Evolutionary conservation across 192 early-diverging fungal species (phyloP), one percentile per base, ranked within the genome.

Genomic region (Neocallimastix lanati): DNA sequence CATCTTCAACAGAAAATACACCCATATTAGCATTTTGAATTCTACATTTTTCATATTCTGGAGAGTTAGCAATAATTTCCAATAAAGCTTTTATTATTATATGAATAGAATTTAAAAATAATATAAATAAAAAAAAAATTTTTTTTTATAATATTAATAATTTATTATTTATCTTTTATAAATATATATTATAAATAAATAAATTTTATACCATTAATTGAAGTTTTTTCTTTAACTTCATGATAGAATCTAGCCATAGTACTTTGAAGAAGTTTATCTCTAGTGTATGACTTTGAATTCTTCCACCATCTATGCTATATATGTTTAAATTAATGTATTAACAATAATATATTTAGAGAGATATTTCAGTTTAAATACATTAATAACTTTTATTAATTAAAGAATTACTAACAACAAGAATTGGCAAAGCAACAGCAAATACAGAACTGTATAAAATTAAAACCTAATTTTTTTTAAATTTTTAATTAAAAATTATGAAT

Each of bases 211-310:
- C 82, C 28, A 77, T 85, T 82, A 29, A 89, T 83, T 27, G 84
- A 89, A 29, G 90, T 88, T 35, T 87, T 89, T 78, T 96, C 94
- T 78, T 92, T 94, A 80, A 97, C 83, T 77, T 94, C 93, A 82
- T 93, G 94, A 84, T 96, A 97, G 86, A 94, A 97, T 13, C 84
- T 83, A 36, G 88, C 93, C 96, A 99, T 99, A 16, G 96, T 94
- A 76, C 83, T 87, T 79, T 95, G 93, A 37, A 94, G 86, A 80
- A 99, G 94, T 80, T 90, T 91, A 81, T 97, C 93, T 83, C 96
- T 96, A 84, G 94, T 96, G 79, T 91, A 91, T 80, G 91, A 84
- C 81, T 92, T 94, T 76, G 94, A 94, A 78, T 90, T 90, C 85
- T 94, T 93, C 97, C 97, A 99, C 97, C 96, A 98, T 79, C 28